Evolutionary conservation across 192 early-diverging fungal species (phyloP).

Genomic region (Lobosporangium transversale): DNA sequence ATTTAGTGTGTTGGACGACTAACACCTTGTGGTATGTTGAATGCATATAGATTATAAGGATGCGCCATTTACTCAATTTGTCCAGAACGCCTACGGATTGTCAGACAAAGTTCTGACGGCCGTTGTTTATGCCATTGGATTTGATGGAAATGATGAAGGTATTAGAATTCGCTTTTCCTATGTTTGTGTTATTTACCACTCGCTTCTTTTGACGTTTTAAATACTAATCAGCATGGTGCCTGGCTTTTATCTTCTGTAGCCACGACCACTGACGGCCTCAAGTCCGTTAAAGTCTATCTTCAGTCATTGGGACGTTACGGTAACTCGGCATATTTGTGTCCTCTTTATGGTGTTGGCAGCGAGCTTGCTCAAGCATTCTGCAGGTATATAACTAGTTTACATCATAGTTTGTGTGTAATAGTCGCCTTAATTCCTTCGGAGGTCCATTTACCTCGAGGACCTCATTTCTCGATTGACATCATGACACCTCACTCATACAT

Average conservation of each 20-base stretch:
- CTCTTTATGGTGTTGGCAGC: slow-evolving; percentile 89
- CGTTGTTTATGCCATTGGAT: slow-evolving; percentile 72
- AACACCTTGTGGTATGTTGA: no score
- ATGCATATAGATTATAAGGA: slow-evolving; percentile 57
- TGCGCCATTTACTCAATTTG: slow-evolving; percentile 54
- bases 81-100: slow-evolving; percentile 67
- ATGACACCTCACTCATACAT: not conserved
- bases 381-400: slow-evolving; percentile 50
- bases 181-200: not conserved
- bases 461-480: not conserved
- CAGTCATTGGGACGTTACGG: slow-evolving; percentile 88
- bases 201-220: no score
- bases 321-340: slow-evolving; percentile 80
- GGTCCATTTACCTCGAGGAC: no score
- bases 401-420: no score
- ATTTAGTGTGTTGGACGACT: not conserved
- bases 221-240: no score
- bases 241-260: no score
- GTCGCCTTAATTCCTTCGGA: no score
- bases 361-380: slow-evolving; percentile 94
- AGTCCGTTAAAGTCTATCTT: slow-evolving; percentile 71
- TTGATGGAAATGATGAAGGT: slow-evolving; percentile 55
- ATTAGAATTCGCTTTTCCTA: not conserved
- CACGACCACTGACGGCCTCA: slow-evolving; percentile 72
- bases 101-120: slow-evolving; percentile 69